Evolutionary conservation across 2,329 filamentous ascomycete species (phyloP), one percentile per base, ranked within the genome.

Genomic region (Hypoxylon sp.): DNA sequence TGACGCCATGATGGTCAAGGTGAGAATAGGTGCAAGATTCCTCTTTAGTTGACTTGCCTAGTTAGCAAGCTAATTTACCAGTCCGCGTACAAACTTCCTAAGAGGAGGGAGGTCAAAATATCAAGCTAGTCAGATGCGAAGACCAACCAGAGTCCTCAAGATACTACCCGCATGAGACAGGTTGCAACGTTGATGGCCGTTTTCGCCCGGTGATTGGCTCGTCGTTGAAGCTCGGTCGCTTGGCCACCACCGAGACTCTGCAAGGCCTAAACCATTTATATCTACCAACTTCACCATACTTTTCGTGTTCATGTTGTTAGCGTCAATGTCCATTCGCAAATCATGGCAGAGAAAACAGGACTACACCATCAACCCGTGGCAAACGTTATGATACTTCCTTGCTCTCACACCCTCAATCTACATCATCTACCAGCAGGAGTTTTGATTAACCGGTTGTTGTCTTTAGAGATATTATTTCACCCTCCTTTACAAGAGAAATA

Each of bases 81-180:
- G 35, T 40, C 17, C n/a, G 29, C 36, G 16, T 45, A 35, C 29
- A 32, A 30, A 15, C 13, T n/a, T 26, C 31, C 52, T 26, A 38
- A 49, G 37, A 48, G 43, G 44, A 43, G 44, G 51, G 45, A 50
- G 51, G 51, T 52, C 48, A n/a, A 51, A 48, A 52, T 53, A 40
- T 37, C 20, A 32, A 44, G 40, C 23, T 20, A 42, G 38, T 56
- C 52, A 53, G 35, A 21, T 19, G 4, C 36, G 13, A 53, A 53
- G 17, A 15, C 56, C 56, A 59, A 59, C 56, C 48, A 56, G 45
- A 50, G 44, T 27, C 25, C 13, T 26, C 12, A 50, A 43, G 37
- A 44, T 29, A 17, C 48, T 52, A 37, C 44, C 46, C 40, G 43
- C 55, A 49, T 42, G 21, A 52, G 43, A 43, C 23, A 48, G 25